Evolutionary conservation across 768 basidiomycete species (phyloP).

Genomic region (Suillus plorans): DNA sequence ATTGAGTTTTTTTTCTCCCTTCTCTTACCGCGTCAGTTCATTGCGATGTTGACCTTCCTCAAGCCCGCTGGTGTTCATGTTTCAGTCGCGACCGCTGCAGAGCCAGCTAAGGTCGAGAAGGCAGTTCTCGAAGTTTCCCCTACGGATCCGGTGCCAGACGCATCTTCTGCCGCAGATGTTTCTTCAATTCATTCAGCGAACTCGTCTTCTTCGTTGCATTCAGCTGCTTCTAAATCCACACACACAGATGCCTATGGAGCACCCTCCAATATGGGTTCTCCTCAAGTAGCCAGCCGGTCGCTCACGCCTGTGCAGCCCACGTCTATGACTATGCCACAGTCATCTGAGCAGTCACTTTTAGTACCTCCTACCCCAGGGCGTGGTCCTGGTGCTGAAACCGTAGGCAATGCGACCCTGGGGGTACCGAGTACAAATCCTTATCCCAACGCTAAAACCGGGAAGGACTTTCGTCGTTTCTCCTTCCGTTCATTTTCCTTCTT

Average conservation of each 20-base stretch:
- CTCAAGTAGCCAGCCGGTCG: not conserved
- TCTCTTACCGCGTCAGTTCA: not conserved
- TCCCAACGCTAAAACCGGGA: constrained; percentile 12
- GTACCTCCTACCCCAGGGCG: constrained; percentile 3
- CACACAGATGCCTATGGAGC: constrained; percentile 23
- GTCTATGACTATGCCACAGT: constrained; percentile 17
- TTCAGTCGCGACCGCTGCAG: not conserved
- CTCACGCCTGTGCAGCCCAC: constrained; percentile 5
- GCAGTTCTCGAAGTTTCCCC: not conserved
- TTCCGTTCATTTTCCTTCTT: constrained; percentile 46
- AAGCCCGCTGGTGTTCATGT: constrained; percentile 17
- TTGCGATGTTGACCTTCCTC: constrained; percentile 26
- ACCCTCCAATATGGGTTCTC: not conserved
- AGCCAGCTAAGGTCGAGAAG: constrained; percentile 3
- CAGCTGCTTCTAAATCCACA: constrained; percentile 21
- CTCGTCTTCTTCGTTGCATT: constrained; percentile 7
- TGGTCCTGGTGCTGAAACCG: constrained; percentile 3
- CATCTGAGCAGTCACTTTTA: constrained; percentile 17
- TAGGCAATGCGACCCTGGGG: constrained; percentile 17
- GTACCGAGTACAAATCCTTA: constrained; percentile 3
- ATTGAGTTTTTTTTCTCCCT: not conserved
- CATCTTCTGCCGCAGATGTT: not conserved
- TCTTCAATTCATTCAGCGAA: not conserved
- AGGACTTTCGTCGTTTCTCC: constrained; percentile 44
- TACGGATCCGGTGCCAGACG: constrained; percentile 6